Base-by-base conservation (phyloP, 2,329 filamentous ascomycete species). In the Fusarium luffae region DNA sequence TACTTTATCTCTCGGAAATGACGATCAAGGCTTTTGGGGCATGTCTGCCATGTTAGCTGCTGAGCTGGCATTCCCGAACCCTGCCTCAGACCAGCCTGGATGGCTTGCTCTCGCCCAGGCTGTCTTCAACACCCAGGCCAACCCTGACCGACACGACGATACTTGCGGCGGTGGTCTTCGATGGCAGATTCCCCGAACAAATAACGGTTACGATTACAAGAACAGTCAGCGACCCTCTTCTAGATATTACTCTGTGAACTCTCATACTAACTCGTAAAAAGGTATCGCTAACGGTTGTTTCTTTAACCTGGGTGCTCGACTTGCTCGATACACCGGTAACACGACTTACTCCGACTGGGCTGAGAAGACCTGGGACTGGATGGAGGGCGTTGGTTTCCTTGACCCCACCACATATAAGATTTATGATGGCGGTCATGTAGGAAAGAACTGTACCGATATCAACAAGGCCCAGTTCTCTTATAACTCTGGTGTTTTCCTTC, bases 141-240 rank as follows among this genome's bases (percentile, higher is more conserved):
- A 75, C 21, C 79, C 82, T 3, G 84, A 88, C 47, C 90, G 90
- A 82, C 89, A 92, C 74, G 84, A 84, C 11, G 78, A 81, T 1
- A 79, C 79, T 0, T 84, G 83, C 19, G 88, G 88, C 63, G 86
- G 85, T 46, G 92, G 92, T 21, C 78, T 94, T 67, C 85, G 91
- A 71, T 93, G 91, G 91, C 92, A 95, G 81, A 92, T 95, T 65
- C 93, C 89, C 69, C 83, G 86, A 8, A 89, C 90, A 72, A 93
- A 94, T 77, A 85, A 84, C 47, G 93, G 92, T 34, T 95, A 92
- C 78, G 85, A 90, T 75, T 94, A 94, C 83, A 96, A 90, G 78
- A 90, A 90, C 78, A 83, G 81, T 82, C 60, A 73, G 74, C 59
- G 19, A 48, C 34, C 34, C 23, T n/a, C 19, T 23, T 13, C 2